These are phyloP conservation scores for Globisporangium alternatum DNA, from an alignment of 352 stramenopile genomes.

Conservation along the genomic window DNA sequence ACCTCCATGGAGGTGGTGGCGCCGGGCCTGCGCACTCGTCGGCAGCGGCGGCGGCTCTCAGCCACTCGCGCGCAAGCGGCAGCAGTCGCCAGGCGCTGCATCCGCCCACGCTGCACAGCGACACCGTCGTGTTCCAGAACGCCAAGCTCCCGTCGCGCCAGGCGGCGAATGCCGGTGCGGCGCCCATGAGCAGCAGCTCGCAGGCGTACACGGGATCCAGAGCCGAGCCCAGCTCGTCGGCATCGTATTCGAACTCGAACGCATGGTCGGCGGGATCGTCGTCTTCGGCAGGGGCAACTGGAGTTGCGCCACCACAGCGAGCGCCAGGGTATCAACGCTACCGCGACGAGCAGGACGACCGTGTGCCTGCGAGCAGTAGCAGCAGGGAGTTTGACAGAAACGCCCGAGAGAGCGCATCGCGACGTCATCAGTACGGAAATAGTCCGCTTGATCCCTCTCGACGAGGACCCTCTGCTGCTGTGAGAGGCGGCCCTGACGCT, in stretches of 20 bases:
- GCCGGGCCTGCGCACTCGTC: neutral
- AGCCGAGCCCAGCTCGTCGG: neutral
- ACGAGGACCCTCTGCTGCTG: neutral
- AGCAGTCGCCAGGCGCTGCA: constrained; percentile 12
- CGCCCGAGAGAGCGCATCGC: neutral
- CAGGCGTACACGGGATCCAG: neutral
- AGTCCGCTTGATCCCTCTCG: neutral
- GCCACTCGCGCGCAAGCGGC: constrained; percentile 2
- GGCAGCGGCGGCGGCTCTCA: neutral
- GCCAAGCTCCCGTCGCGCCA: constrained; percentile 43
- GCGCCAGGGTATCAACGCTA: constrained; percentile 1
- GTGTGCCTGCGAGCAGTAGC: neutral
- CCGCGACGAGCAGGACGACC: constrained; percentile 9
- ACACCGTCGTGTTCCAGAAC: constrained; percentile 64
- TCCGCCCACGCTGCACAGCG: constrained; percentile 37
- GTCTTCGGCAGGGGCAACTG: neutral
- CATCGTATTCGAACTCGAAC: constrained; percentile 8
- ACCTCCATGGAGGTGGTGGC: neutral
- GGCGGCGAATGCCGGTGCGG: constrained; percentile 17
- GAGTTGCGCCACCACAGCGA: neutral
- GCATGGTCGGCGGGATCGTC: constrained; percentile 8
- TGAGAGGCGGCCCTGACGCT: neutral
- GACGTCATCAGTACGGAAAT: constrained; percentile 1
- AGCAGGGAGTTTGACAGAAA: constrained; percentile 3
- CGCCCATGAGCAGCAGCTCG: neutral